These are phyloP conservation scores for Microdochium nivale DNA, from an alignment of 2,329 filamentous ascomycete species.

Conservation along the genomic window DNA sequence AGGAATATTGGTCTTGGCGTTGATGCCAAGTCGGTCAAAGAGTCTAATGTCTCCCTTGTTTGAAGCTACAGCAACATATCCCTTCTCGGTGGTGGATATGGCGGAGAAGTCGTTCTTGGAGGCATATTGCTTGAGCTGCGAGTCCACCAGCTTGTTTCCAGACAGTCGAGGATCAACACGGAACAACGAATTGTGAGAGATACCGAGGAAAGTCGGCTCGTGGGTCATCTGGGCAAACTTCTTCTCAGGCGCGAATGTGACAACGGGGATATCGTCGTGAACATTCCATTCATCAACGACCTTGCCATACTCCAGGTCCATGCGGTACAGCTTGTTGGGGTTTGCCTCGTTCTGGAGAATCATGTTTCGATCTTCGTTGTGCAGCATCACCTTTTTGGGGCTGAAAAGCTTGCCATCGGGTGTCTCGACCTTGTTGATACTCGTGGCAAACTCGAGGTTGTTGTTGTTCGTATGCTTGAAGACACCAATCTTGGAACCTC, in stretches of 20 bases:
- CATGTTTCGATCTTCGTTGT: slow-evolving; percentile 83
- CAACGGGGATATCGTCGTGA: slow-evolving; percentile 89
- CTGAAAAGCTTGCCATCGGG: slow-evolving; percentile 81
- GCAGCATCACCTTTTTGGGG: slow-evolving; percentile 94
- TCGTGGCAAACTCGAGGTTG: slow-evolving; percentile 90
- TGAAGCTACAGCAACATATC: slow-evolving; percentile 91
- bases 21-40: slow-evolving; percentile 92
- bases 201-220: slow-evolving; percentile 89
- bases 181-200: slow-evolving; percentile 88
- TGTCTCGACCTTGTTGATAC: slow-evolving; percentile 91
- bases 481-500: slow-evolving; percentile 95
- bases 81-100: slow-evolving; percentile 89
- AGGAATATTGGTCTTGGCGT: slow-evolving; percentile 94
- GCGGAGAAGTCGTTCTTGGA: slow-evolving; percentile 98
- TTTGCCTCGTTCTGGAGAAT: slow-evolving; percentile 77
- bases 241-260: slow-evolving; percentile 88
- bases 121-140: slow-evolving; percentile 87
- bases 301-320: slow-evolving; percentile 97
- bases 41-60: slow-evolving; percentile 97
- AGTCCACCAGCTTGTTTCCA: slow-evolving; percentile 87
- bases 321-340: slow-evolving; percentile 86
- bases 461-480: slow-evolving; percentile 96
- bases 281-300: slow-evolving; percentile 98
- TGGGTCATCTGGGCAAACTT: slow-evolving; percentile 98
- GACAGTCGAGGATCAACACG: slow-evolving; percentile 84